Conservation (phyloP, 1,139 yeast species). For the Lodderomyces beijingensis region DNA sequence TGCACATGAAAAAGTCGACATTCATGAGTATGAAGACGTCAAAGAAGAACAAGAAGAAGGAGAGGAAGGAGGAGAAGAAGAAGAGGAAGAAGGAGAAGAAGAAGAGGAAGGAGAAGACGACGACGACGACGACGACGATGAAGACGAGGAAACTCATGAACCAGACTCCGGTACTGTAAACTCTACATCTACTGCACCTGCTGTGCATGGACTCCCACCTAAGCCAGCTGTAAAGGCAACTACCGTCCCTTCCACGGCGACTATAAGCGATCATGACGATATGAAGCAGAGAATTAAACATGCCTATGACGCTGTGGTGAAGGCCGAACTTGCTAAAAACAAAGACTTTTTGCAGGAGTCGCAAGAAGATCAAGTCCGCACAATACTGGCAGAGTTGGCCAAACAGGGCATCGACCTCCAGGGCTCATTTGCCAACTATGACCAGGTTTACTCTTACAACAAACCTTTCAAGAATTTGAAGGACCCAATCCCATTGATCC, state of each 20-base stretch:
- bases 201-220: slow-evolving; percentile 23
- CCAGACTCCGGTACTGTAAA: slow-evolving; percentile 1
- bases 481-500: slow-evolving; percentile 40
- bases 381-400: slow-evolving; percentile 27
- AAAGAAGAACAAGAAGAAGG: slow-evolving; percentile 4
- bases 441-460: slow-evolving; percentile 40
- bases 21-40: too few relatives aligned
- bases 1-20: too few relatives aligned
- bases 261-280: slow-evolving; percentile 11
- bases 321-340: slow-evolving; percentile 28
- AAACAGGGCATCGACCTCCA: slow-evolving; percentile 23
- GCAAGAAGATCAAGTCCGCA: slow-evolving; percentile 30
- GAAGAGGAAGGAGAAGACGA: slow-evolving; percentile 5
- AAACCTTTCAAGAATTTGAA: slow-evolving; percentile 33
- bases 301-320: slow-evolving; percentile 34
- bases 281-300: slow-evolving; percentile 19
- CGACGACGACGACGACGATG: slow-evolving; percentile 13
- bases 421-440: slow-evolving; percentile 22
- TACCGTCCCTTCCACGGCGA: slow-evolving; percentile 7
- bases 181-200: slow-evolving; percentile 6
- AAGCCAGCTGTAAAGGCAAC: slow-evolving; percentile 25
- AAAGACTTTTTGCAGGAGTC: slow-evolving; percentile 27
- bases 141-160: slow-evolving; percentile 12
- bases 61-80: slow-evolving; percentile 3
- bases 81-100: slow-evolving; percentile 10